phyloP scores from a whole-genome alignment of 2,329 filamentous ascomycete species.

The Phoma sp. region DNA sequence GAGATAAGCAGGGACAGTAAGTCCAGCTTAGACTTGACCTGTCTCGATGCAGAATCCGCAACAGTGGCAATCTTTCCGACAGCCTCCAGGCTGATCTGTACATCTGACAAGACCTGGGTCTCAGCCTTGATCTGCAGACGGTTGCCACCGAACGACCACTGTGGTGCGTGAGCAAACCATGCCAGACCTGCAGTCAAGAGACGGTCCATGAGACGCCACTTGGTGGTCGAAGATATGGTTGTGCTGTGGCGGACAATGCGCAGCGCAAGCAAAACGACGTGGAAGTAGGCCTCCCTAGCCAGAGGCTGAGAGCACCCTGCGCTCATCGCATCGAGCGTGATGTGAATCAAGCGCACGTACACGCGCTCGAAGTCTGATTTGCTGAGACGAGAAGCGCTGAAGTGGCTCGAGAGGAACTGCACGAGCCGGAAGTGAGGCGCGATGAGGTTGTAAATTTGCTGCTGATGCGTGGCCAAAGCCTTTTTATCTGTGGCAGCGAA shows the following conservation, averaged over 20 bases:
- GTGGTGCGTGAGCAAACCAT: constrained; percentile 85
- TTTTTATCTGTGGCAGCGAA: constrained; percentile 90
- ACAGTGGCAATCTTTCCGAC: constrained; percentile 66
- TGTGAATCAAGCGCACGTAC: constrained; percentile 80
- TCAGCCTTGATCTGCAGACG: constrained; percentile 93
- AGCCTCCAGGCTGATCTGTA: constrained; percentile 70
- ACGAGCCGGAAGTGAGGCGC: constrained; percentile 85
- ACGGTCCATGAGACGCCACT: constrained; percentile 87
- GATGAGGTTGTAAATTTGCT: constrained; percentile 80
- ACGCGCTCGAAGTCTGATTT: constrained; percentile 81
- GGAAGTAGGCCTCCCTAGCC: constrained; percentile 89
- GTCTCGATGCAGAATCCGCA: constrained; percentile 62
- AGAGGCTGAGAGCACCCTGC: constrained; percentile 78
- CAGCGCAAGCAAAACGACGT: constrained; percentile 82
- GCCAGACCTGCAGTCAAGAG: constrained; percentile 83
- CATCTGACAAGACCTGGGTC: constrained; percentile 79
- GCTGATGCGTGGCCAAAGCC: constrained; percentile 75
- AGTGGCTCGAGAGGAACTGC: constrained; percentile 92
- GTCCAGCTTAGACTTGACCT: constrained; percentile 79
- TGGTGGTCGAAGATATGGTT: constrained; percentile 66
- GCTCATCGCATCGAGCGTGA: constrained; percentile 76
- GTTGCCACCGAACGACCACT: constrained; percentile 97
- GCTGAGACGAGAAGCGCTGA: constrained; percentile 87
- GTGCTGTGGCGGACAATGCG: constrained; percentile 78
- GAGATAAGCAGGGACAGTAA: constrained; percentile 82